Evolutionary conservation across 441 rosid genomes (phyloP).

Genomic region (Gossypium aridum): DNA sequence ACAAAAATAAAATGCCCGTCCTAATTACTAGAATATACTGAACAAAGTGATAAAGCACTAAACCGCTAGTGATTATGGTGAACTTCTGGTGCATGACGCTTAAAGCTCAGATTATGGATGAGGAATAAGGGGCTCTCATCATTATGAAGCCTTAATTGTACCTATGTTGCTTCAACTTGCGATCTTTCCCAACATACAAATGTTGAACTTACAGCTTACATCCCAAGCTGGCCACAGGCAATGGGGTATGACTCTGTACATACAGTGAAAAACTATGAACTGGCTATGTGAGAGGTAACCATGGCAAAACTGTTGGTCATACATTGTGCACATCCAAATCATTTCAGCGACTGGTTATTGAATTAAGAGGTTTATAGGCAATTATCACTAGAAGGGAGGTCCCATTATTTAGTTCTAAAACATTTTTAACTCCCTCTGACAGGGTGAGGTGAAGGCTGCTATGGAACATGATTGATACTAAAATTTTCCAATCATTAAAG

Average conservation of each 20-base stretch:
- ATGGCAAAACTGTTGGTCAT: background rate
- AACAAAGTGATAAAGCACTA: background rate
- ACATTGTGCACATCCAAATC: background rate
- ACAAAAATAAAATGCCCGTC: background rate
- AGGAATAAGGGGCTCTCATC: background rate
- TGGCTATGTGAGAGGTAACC: background rate
- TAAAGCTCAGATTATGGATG: background rate
- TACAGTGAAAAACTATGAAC: background rate
- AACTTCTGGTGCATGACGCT: background rate
- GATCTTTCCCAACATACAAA: background rate
- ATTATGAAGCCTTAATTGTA: background rate
- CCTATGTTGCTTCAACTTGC: background rate
- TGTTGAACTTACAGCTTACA: background rate
- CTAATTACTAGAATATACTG: background rate
- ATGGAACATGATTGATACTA: background rate
- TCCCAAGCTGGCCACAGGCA: background rate
- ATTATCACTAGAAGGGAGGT: background rate
- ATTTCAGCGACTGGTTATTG: background rate
- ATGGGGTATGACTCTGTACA: background rate
- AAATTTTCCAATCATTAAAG: background rate
- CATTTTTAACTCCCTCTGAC: background rate
- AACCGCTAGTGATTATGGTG: background rate
- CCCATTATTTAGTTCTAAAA: background rate
- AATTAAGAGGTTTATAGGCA: background rate
- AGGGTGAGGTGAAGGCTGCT: constrained; percentile 1